A percentile compares a stretch with the other conserved stretches of the same genome.
phyloP scores from a whole-genome alignment of 1,139 yeast species.

The Scheffersomyces parashehatae region DNA sequence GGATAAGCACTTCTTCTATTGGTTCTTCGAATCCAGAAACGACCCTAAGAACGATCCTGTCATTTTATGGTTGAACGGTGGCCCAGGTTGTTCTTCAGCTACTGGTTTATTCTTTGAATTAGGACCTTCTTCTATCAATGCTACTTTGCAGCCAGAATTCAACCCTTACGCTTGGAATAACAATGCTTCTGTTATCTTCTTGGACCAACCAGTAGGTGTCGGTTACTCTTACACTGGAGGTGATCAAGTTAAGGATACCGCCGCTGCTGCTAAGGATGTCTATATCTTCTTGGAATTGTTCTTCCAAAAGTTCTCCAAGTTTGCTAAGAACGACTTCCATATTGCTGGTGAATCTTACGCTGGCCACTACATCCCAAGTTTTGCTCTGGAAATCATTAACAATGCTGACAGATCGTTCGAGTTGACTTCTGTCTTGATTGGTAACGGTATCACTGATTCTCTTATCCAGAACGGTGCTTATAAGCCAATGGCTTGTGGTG shows the following conservation, averaged over 20 bases:
- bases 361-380: slow-evolving; percentile 82
- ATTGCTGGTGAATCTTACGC: slow-evolving; percentile 89
- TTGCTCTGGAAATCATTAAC: slow-evolving; percentile 70
- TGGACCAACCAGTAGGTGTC: slow-evolving; percentile 75
- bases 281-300: slow-evolving; percentile 74
- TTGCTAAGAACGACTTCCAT: slow-evolving; percentile 61
- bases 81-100: slow-evolving; percentile 73
- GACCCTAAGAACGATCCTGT: slow-evolving; percentile 54
- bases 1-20: slow-evolving; percentile 78
- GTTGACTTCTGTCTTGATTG: slow-evolving; percentile 71
- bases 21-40: slow-evolving; percentile 72
- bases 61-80: slow-evolving; percentile 72
- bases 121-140: slow-evolving; percentile 61
- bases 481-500: slow-evolving; percentile 83
- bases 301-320: slow-evolving; percentile 72
- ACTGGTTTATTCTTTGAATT: slow-evolving; percentile 68
- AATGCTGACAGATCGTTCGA: slow-evolving; percentile 69
- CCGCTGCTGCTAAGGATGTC: slow-evolving; percentile 78
- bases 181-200: slow-evolving; percentile 67
- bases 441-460: slow-evolving; percentile 83
- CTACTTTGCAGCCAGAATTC: slow-evolving; percentile 48
- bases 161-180: slow-evolving; percentile 72
- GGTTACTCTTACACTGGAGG: slow-evolving; percentile 74
- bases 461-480: slow-evolving; percentile 67
- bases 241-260: slow-evolving; percentile 57